Evolutionary conservation across 1,284 basidiomycete species (phyloP).

Genomic region (Athelia psychrophila): DNA sequence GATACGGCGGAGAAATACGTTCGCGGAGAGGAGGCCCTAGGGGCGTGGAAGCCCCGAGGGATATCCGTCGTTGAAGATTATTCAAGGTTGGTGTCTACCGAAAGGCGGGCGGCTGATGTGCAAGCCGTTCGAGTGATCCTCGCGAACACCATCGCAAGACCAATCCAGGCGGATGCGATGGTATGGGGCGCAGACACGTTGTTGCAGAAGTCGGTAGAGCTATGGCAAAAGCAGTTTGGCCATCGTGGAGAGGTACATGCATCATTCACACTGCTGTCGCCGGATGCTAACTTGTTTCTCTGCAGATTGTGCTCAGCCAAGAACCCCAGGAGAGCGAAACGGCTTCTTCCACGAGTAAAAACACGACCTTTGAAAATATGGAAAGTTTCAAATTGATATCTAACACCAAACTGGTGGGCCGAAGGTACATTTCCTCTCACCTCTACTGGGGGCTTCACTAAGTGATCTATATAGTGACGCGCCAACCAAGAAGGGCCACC

Average conservation of each 20-base stretch:
- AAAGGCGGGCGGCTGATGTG: constrained; percentile 81
- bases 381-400: constrained; percentile 68
- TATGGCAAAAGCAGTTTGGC: constrained; percentile 86
- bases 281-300: constrained; percentile 8
- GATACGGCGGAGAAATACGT: constrained; percentile 96
- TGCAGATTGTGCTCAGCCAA: constrained; percentile 79
- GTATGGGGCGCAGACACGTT: constrained; percentile 65
- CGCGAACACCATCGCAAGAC: constrained; percentile 46
- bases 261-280: background rate
- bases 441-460: constrained; percentile 3
- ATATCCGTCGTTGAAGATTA: constrained; percentile 88
- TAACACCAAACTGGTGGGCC: constrained; percentile 66
- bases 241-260: constrained; percentile 66
- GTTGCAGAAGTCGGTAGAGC: constrained; percentile 59
- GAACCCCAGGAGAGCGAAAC: constrained; percentile 53
- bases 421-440: constrained; percentile 58
- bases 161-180: constrained; percentile 48
- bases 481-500: constrained; percentile 80
- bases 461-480: constrained; percentile 53
- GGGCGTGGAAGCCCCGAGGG: constrained; percentile 84
- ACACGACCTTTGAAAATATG: constrained; percentile 36
- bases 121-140: constrained; percentile 84
- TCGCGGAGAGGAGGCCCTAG: constrained; percentile 83
- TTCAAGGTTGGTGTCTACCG: constrained; percentile 63
- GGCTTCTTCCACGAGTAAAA: constrained; percentile 36